These are phyloP conservation scores for Puccinellia tenuiflora DNA, from an alignment of 176 grass and related monocot genomes.

Conservation along the genomic window DNA sequence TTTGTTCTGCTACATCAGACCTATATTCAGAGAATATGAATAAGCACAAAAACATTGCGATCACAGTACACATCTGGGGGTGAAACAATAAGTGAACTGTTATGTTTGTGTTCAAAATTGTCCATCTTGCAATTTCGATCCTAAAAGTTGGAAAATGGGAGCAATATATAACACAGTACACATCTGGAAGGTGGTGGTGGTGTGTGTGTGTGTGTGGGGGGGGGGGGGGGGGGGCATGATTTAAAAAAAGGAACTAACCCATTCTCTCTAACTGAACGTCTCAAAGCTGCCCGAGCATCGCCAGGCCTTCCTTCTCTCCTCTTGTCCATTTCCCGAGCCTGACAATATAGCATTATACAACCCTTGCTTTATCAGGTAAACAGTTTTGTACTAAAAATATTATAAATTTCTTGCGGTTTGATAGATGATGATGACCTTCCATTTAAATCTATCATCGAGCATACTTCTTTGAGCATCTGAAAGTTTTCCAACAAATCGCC, in stretches of 20 bases:
- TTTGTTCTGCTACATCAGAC: constrained; percentile 77
- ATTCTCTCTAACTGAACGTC: constrained; percentile 92
- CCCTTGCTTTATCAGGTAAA: not conserved
- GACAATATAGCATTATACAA: constrained; percentile 9
- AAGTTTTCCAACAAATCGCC: constrained; percentile 96
- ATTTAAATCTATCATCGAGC: constrained; percentile 99
- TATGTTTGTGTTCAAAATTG: not conserved
- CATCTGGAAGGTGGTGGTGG: not conserved
- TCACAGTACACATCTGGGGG: not conserved
- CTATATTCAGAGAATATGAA: constrained; percentile 32
- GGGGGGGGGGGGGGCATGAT: not conserved
- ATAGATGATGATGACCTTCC: constrained; percentile 76
- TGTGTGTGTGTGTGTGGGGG: no score
- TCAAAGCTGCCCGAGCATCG: constrained; percentile 87
- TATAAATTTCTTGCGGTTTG: not conserved
- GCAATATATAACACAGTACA: not conserved
- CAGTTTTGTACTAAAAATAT: constrained; percentile 6
- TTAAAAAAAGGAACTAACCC: constrained; percentile 43
- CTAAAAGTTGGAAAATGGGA: not conserved
- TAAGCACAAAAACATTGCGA: not conserved
- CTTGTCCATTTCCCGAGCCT: constrained; percentile 99
- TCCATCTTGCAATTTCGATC: not conserved
- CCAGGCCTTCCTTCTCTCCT: constrained; percentile 93
- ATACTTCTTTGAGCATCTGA: constrained; percentile 99
- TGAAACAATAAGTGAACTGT: not conserved